Percentiles rank a stretch among this genome's conserved stretches.
These are phyloP conservation scores for Geotrichum ghanense DNA, from an alignment of 805 yeast species.

Conservation along the genomic window DNA sequence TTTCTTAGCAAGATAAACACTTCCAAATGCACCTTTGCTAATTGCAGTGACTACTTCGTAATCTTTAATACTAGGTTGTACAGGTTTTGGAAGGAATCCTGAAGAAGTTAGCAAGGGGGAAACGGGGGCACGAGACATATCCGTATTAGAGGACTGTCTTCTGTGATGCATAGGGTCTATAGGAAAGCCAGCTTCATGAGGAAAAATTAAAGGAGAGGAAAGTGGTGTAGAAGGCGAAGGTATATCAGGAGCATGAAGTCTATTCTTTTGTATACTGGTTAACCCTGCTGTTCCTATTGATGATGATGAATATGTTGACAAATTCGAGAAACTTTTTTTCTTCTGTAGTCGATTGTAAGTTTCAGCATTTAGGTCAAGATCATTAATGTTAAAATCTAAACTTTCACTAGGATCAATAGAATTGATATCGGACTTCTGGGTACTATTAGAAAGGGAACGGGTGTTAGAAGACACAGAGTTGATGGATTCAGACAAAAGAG, in stretches of 20 bases:
- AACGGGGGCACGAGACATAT: conserved; percentile 46
- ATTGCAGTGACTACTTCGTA: conserved; percentile 88
- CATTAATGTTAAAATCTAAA: neutral
- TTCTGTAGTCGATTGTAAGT: neutral
- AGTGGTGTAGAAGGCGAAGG: conserved; percentile 49
- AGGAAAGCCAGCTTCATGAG: conserved; percentile 29
- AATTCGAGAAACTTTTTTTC: neutral
- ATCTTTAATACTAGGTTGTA: conserved; percentile 66
- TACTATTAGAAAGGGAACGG: conserved; percentile 6
- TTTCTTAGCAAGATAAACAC: conserved; percentile 78
- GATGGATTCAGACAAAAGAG: conserved; percentile 5
- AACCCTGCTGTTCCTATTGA: neutral
- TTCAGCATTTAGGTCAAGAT: neutral
- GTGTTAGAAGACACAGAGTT: neutral
- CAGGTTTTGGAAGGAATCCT: conserved; percentile 49
- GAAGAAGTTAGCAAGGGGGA: conserved; percentile 73
- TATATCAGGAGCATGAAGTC: neutral
- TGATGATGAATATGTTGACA: neutral
- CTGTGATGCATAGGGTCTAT: conserved; percentile 22
- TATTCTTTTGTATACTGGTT: neutral
- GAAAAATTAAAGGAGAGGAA: conserved; percentile 45
- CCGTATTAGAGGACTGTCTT: conserved; percentile 15
- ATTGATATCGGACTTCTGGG: conserved; percentile 2
- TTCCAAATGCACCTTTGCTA: conserved; percentile 95
- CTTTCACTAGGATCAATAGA: conserved; percentile 4